Base-by-base conservation (phyloP, 2,329 filamentous ascomycete genomes). In the Penicillium thymicola region DNA sequence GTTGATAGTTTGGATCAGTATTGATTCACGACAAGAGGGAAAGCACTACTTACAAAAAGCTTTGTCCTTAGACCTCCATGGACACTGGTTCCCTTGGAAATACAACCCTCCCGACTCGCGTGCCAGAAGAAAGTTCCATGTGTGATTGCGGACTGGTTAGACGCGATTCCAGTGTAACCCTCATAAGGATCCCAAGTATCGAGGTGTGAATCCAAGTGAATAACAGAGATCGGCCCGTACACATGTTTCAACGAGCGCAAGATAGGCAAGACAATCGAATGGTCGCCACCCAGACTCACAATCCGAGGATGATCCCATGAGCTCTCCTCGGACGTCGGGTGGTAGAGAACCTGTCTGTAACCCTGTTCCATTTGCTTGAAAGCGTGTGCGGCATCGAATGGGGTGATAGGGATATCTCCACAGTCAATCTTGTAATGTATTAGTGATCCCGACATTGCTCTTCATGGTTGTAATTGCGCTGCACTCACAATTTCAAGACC, bases 131-230 rank as follows among this genome's bases (percentile, higher is more conserved):
- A 66, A 5, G 66, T 68, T 3, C 67, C 67, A 48, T 69, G 67
- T 3, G 65, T 67, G 27, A 68, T 61, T 0, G 63, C 65, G 2
- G 54, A 62, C 50, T 68, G 65, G 54, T 61, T 58, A 0, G 56
- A 64, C 13, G 60, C 57, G 18, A 63, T 65, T 3, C 63, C 65
- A 9, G 60, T 66, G 27, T 65, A 65, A 16, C 65, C 63, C 58
- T 60, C 55, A 47, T 65, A 60, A 1, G 65, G 66, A 50, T 67
- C 59, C 59, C 59, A 67, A 3, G 68, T 70, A 30, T 70, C 67
- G 5, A 70, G 55, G 58, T 71, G 68, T 16, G 67, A 66, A 37
- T 71, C 69, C 0, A 70, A 50, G 52, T 70, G 69, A 11, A 70
- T 62, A 1, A 70, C 66, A 2, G 62, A 60, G 11, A 69, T 58